Base-by-base conservation (phyloP, 2,329 filamentous ascomycete genomes). In the Periglandula ipomoeae region DNA sequence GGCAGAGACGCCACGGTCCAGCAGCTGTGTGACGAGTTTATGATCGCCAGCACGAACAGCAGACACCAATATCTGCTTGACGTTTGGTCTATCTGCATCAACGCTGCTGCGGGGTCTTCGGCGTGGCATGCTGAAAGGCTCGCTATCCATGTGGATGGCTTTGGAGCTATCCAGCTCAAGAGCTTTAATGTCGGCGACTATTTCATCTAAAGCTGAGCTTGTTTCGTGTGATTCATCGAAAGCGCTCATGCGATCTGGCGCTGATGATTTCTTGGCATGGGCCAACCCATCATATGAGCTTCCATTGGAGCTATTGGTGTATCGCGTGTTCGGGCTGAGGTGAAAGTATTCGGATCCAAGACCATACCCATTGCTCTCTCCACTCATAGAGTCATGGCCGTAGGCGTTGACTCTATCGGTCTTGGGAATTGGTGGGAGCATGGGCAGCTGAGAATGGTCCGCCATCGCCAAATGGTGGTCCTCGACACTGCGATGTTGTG, bases 41-140 rank as follows among this genome's bases (percentile, higher is more conserved):
- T 79, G 74, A 55, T 82, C 81, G 56, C 69, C 73, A 32, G 69
- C 67, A n/a, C 76, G 72, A 11, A 83, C 70, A 3, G 79, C 79
- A 6, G 72, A 70, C 2, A 76, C 57, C 0, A 83, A 66, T 3
- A 75, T 71, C 2, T 67, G 61, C 56, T 67, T 73, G 55, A 76
- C 63, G 45, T 70, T 70, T 1, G 67, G 60, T 0, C 67, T 66
- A 27, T 74, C 71, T 3, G 66, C 60, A 5, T 69, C 71, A 0
- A 61, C 59, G 2, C 60, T 67, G 54, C 70, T 71, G 43, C 74
- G 69, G 2, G 77, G 73, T 35, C 65, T 67, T 68, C 72, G 75
- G 44, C 73, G 72, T 1, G 76, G 76, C 68, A 79, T 75, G 11
- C 62, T 65, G 24, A 62, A 61, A 5, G 74, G 72, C 43, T 79